Base-by-base conservation (phyloP, 2,329 filamentous ascomycete genomes). In the Diaporthe batatas region DNA sequence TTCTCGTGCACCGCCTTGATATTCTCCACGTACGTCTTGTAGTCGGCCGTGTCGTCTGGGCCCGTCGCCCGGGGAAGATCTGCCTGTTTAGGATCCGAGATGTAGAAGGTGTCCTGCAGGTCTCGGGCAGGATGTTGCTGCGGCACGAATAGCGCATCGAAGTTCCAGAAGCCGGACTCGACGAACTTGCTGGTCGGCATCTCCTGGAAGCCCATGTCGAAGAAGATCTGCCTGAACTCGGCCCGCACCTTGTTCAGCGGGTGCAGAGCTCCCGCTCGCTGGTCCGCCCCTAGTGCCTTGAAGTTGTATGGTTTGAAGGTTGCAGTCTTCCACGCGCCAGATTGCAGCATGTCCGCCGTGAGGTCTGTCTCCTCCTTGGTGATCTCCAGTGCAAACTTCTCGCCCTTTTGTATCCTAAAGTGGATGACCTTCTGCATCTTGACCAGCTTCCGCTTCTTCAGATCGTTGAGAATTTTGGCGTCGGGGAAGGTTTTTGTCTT, bases 91-190 rank as follows among this genome's bases (percentile, higher is more conserved):
- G 96, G 96, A 80, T 99, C 95, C 53, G 95, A 95, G 79, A 98
- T 96, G 87, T 82, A 99, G 87, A 98, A 98, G 72, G 96, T 98
- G 80, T 99, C 96, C 87, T 99, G 96, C 77, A 98, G 88, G 82
- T 99, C 96, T 81, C 96, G 94, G 73, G 96, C 96, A 68, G 96
- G 96, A 83, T 99, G 96, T 88, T 99, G 96, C 85, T 97, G 96
- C 39, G 96, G 96, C 69, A 98, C 96, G 83, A 96, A 98, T 75
- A 99, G 94, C 32, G 95, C 91, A 80, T 98, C 96, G 83, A 98
- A 98, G 84, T 98, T 98, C 95, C 96, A 99, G 91, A 98, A 98
- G 59, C 96, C 95, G 16, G 95, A 96, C 85, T 99, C 96, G 75
- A 98, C 95, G 81, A 92, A 98, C 82, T 94, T 91, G 84, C 93